A percentile compares a stretch with the other conserved stretches of the same genome.
phyloP scores from a whole-genome alignment of 208 protist species.

The Trichomonas tenax region DNA sequence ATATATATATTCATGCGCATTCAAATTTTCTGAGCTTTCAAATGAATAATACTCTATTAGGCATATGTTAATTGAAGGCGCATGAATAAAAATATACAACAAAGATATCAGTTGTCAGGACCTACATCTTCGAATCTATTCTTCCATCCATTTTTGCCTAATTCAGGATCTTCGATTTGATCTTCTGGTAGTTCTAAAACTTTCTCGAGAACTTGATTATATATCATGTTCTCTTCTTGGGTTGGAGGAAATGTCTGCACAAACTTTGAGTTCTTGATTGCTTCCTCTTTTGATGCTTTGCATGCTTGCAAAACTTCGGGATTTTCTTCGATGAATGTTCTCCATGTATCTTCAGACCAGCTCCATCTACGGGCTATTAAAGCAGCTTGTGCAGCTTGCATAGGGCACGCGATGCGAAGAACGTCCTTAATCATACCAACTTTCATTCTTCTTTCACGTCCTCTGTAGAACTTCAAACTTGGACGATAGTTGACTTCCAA shows the following conservation, averaged over 20 bases:
- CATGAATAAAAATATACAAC: too few species aligned
- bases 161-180: background rate
- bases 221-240: background rate
- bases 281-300: background rate
- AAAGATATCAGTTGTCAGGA: background rate
- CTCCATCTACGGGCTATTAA: background rate
- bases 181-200: background rate
- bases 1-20: too few species aligned
- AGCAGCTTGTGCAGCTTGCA: background rate
- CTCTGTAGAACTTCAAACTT: constrained; percentile 48
- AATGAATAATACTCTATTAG: too few species aligned
- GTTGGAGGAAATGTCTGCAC: background rate
- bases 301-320: background rate
- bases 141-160: background rate
- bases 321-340: background rate
- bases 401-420: background rate
- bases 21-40: too few species aligned
- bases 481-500: constrained; percentile 87
- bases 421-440: background rate
- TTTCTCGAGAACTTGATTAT: background rate
- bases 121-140: background rate
- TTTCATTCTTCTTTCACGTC: background rate
- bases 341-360: background rate
- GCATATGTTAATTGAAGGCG: too few species aligned
- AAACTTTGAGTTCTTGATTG: background rate